phyloP scores from a whole-genome alignment of 495 filamentous ascomycete genomes.

The Viridothelium virens region DNA sequence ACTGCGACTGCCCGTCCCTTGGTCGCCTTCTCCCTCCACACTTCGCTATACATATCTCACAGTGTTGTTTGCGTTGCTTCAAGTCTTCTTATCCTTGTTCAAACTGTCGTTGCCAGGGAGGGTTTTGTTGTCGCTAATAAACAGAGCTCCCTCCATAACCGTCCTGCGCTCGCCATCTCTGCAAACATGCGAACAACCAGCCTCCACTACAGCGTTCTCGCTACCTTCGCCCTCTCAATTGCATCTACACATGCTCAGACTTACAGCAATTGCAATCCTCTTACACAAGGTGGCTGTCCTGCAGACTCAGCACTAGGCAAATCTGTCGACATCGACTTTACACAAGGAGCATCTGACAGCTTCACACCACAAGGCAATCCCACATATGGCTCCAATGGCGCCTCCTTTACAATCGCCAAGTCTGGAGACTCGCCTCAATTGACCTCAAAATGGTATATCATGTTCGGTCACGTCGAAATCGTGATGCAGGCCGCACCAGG shows the following conservation, averaged over 20 bases:
- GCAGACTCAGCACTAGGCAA: conserved; percentile 55
- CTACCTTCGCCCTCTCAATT: conserved; percentile 24
- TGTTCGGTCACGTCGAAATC: conserved; percentile 67
- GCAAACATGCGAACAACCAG: conserved; percentile 22
- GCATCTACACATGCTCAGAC: conserved; percentile 49
- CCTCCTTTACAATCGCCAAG: conserved; percentile 64
- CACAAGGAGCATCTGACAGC: conserved; percentile 52
- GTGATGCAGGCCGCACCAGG: conserved; percentile 65
- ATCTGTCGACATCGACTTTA: conserved; percentile 58
- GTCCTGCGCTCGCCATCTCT: conserved; percentile 5
- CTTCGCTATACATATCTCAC: conserved; percentile 9
- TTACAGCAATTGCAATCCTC: conserved; percentile 58
- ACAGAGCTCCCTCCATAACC: conserved; percentile 8
- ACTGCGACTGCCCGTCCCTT: conserved; percentile 11
- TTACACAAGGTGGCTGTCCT: conserved; percentile 52
- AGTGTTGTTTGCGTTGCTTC: neutral
- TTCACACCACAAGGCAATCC: conserved; percentile 49
- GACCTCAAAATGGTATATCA: conserved; percentile 64
- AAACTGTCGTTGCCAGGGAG: neutral
- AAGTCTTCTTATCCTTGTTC: neutral
- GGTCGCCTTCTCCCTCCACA: conserved; percentile 12
- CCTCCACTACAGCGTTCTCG: conserved; percentile 14
- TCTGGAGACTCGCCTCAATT: conserved; percentile 68
- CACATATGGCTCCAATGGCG: conserved; percentile 48
- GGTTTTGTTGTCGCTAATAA: conserved; percentile 16